phyloP scores from a whole-genome alignment of 768 basidiomycete species.

The Tubosaeta brunneosetosa region DNA sequence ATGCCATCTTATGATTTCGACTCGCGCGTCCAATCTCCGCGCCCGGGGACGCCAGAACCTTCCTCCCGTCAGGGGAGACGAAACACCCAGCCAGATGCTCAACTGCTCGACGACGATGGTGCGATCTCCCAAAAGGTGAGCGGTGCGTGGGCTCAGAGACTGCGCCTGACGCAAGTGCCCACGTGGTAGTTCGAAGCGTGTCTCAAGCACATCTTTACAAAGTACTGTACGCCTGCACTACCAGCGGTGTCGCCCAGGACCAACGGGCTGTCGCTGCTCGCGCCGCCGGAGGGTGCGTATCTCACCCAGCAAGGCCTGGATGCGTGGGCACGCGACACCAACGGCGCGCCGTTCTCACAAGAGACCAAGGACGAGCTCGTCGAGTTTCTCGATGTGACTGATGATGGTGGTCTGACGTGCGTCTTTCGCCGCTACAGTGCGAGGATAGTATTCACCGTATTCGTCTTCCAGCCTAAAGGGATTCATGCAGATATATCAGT shows the following conservation, averaged over 20 bases:
- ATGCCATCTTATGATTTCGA: slow-evolving; percentile 11
- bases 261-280: slow-evolving; percentile 32
- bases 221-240: slow-evolving; percentile 57
- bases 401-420: slow-evolving; percentile 69
- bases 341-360: slow-evolving; percentile 72
- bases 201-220: slow-evolving; percentile 73
- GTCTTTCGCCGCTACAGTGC: slow-evolving; percentile 22
- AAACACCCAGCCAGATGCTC: slow-evolving; percentile 45
- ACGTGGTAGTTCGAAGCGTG: slow-evolving; percentile 55
- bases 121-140: slow-evolving; percentile 59
- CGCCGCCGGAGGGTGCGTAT: slow-evolving; percentile 50
- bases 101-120: slow-evolving; percentile 68
- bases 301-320: slow-evolving; percentile 61
- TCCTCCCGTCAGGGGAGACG: slow-evolving; percentile 55
- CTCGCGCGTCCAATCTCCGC: slow-evolving; percentile 40
- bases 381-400: slow-evolving; percentile 71
- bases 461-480: slow-evolving; percentile 56
- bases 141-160: not conserved
- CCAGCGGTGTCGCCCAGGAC: slow-evolving; percentile 18
- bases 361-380: slow-evolving; percentile 75
- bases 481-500: slow-evolving; percentile 76
- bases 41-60: slow-evolving; percentile 60
- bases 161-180: not conserved
- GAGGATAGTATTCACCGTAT: not conserved
- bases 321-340: slow-evolving; percentile 74